Evolutionary conservation across 164 flowering plant species (phyloP).

Genomic region (Warburgia ugandensis): DNA sequence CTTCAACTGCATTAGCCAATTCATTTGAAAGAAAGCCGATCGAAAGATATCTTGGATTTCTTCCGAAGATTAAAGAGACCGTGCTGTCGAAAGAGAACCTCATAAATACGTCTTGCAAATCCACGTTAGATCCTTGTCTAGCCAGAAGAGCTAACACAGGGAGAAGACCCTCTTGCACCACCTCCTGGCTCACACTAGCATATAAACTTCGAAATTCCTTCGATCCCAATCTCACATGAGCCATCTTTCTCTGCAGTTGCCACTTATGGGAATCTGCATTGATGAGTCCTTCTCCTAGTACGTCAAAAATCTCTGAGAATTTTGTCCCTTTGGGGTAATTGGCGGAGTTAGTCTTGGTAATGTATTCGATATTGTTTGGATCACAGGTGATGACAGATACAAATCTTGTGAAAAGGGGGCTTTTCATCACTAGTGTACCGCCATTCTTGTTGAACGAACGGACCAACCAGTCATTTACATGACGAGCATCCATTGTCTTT

Average conservation of each 20-base stretch:
- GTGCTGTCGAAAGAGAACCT: slow-evolving; percentile 23
- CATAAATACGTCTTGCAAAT: slow-evolving; percentile 23
- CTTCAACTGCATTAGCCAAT: slow-evolving; percentile 20
- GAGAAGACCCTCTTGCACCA: slow-evolving; percentile 2
- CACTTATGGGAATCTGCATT: slow-evolving; percentile 17
- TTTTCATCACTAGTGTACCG: neutral
- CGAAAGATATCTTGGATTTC: slow-evolving; percentile 8
- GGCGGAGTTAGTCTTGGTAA: slow-evolving; percentile 24
- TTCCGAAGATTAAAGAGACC: slow-evolving; percentile 9
- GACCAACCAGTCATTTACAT: too few relatives aligned
- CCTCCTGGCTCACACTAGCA: neutral
- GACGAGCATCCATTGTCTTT: too few relatives aligned
- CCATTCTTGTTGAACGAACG: too few relatives aligned
- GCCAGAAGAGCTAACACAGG: slow-evolving; percentile 11
- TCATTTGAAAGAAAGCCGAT: slow-evolving; percentile 10
- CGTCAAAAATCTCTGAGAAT: slow-evolving; percentile 28
- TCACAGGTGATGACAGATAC: slow-evolving; percentile 14
- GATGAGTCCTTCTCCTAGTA: slow-evolving; percentile 42
- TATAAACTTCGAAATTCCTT: slow-evolving; percentile 5
- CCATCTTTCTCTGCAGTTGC: slow-evolving; percentile 14
- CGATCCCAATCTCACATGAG: neutral
- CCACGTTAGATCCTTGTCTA: neutral
- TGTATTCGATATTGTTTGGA: slow-evolving; percentile 26
- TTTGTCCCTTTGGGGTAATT: slow-evolving; percentile 32
- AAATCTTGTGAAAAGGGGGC: neutral